These are phyloP conservation scores for Quercus agrifolia DNA, from an alignment of 306 rosid genomes.

Conservation along the genomic window DNA sequence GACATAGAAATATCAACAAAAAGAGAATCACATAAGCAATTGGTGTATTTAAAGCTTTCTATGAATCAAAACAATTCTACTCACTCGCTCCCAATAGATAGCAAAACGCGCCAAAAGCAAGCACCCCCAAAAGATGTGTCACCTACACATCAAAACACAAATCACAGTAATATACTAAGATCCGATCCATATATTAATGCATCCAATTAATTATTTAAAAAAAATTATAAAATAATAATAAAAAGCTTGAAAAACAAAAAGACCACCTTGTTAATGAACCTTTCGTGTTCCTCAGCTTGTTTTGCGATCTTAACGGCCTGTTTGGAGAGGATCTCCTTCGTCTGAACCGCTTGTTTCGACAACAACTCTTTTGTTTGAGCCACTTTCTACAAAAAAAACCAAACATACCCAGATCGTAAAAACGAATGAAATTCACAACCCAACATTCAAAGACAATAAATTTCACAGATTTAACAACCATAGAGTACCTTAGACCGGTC, in stretches of 20 bases:
- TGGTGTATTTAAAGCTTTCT: slow-evolving; percentile 4
- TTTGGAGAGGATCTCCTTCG: slow-evolving; percentile 61
- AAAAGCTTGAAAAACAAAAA: slow-evolving; percentile 1
- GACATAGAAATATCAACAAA: slow-evolving; percentile 12
- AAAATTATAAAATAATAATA: background rate
- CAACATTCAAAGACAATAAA: slow-evolving; percentile 10
- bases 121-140: slow-evolving; percentile 78
- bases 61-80: slow-evolving; percentile 29
- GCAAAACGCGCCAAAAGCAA: slow-evolving; percentile 83
- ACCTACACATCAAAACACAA: slow-evolving; percentile 38
- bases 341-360: slow-evolving; percentile 77
- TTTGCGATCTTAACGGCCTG: slow-evolving; percentile 83
- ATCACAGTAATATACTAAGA: background rate
- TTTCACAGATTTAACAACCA: background rate
- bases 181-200: background rate
- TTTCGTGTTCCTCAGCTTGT: slow-evolving; percentile 87
- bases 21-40: background rate
- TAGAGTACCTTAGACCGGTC: slow-evolving; percentile 70
- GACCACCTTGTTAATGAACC: slow-evolving; percentile 73
- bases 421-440: slow-evolving; percentile 4
- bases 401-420: slow-evolving; percentile 32
- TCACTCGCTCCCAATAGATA: slow-evolving; percentile 90
- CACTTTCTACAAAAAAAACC: slow-evolving; percentile 40
- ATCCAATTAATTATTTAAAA: background rate
- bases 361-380: slow-evolving; percentile 61